phyloP scores from a whole-genome alignment of 805 yeast species.

The Lipomyces lipofer region DNA sequence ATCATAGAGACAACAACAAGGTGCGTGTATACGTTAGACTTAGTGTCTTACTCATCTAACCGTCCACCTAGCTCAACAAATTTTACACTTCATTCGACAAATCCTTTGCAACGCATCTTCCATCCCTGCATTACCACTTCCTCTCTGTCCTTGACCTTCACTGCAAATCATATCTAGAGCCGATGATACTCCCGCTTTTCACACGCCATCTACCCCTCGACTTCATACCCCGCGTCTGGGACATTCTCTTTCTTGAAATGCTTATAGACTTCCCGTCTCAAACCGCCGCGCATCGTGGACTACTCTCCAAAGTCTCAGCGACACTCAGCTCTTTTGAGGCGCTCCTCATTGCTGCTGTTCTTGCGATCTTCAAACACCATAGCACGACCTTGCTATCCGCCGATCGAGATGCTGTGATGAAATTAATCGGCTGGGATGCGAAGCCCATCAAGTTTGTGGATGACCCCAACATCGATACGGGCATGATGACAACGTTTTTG shows the following conservation, averaged over 20 bases:
- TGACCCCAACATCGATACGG: conserved; percentile 36
- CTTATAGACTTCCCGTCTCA: conserved; percentile 1
- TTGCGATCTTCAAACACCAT: conserved; percentile 57
- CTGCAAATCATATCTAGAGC: conserved; percentile 48
- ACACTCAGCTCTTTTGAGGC: conserved; percentile 44
- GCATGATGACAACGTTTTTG: background rate
- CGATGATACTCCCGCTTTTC: conserved; percentile 48
- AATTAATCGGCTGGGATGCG: conserved; percentile 44
- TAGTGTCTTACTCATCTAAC: too few relatives aligned
- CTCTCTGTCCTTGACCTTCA: conserved; percentile 43
- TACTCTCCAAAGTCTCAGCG: background rate
- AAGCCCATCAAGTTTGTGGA: conserved; percentile 49
- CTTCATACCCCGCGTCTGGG: conserved; percentile 52
- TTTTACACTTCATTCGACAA: conserved; percentile 51
- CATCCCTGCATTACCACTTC: conserved; percentile 54
- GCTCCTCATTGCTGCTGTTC: conserved; percentile 51
- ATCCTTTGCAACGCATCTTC: conserved; percentile 48
- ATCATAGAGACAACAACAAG: conserved; percentile 37
- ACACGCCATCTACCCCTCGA: conserved; percentile 50
- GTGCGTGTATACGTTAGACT: background rate
- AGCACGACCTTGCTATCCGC: conserved; percentile 46
- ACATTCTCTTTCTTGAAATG: conserved; percentile 59
- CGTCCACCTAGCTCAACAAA: conserved; percentile 39
- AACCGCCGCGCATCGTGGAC: background rate
- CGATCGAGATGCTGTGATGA: conserved; percentile 30